Base-by-base conservation (phyloP, 495 filamentous ascomycete species). In the Aspergillus campestris region DNA sequence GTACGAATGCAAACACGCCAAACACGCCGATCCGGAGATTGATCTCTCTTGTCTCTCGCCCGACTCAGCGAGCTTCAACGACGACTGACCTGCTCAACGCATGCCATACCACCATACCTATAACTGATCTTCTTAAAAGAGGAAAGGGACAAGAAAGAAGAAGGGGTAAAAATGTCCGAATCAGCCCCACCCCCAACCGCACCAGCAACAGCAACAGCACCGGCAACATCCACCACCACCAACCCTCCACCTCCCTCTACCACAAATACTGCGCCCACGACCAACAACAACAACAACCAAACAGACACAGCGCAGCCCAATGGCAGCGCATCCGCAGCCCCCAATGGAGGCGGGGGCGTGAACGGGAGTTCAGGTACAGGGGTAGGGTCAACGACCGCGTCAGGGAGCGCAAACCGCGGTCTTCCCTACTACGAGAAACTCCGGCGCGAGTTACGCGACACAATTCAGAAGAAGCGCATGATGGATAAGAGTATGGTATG, bases 381-480 rank as follows among this genome's bases (percentile, higher is more conserved):
- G n/a, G 7, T 18, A 60, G 50, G 42, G 54, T 52, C 27, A 62
- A 31, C 10, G 28, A 13, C 14, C 8, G n/a, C 10, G 18, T 14
- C 35, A 27, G 38, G 7, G 15, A 40, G 34, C 13, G 36, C 47
- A 14, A 72, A 67, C 53, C 65, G 77, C 52, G 69, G 73, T 27
- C 52, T 84, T 31, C 81, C 81, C 14, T 85, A 85, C 64, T 87
- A 87, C 53, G 84, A 87, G 62, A 83, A 83, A 55, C 67, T 87
- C 11, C 74, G 82, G 14, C 75, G 80, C 36, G 80, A 86, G 44
- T 70, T 87, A 11, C 73, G 84, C 24, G 81, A 83, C 28, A 79
- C 79, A 7, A 66, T 87, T 5, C 70, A 78, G 39, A 80, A 80
- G 57, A 87, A 87, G 62, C 70, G 79, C 10, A 45, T 74, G 14